phyloP scores from a whole-genome alignment of 495 filamentous ascomycete genomes.

The Aspergillus asperescens region DNA sequence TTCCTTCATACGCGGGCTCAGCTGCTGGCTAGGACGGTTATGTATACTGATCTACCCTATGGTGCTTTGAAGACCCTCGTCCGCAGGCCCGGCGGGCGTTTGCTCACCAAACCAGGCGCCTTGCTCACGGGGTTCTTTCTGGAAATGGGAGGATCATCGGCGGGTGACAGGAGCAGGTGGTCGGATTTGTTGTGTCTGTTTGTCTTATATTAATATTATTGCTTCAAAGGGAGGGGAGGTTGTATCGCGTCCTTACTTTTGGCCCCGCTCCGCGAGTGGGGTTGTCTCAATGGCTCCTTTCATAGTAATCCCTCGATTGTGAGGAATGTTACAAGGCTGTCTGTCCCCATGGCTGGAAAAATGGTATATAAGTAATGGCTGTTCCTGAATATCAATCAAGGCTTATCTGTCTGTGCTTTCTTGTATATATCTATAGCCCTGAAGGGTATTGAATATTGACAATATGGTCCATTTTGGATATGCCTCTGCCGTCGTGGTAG shows the following conservation, averaged over 20 bases:
- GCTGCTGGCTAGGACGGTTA: too few species aligned
- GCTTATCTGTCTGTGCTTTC: background rate
- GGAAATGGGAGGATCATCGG: background rate
- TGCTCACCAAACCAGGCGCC: background rate
- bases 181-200: background rate
- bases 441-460: background rate
- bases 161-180: background rate
- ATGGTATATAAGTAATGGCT: background rate
- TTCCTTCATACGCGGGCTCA: too few species aligned
- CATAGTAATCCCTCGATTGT: background rate
- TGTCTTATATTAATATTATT: too few species aligned
- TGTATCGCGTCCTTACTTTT: background rate
- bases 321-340: background rate
- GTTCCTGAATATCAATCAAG: slow-evolving; percentile 3
- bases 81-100: background rate
- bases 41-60: background rate
- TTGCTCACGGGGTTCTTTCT: background rate
- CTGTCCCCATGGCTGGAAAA: background rate
- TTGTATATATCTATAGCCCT: slow-evolving; percentile 2
- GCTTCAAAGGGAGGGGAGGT: background rate
- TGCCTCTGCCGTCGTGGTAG: slow-evolving; percentile 14
- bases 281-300: too few species aligned
- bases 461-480: slow-evolving; percentile 7
- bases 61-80: background rate
- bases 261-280: background rate